phyloP scores from a whole-genome alignment of 2,329 filamentous ascomycete genomes.

The Fusarium citri region DNA sequence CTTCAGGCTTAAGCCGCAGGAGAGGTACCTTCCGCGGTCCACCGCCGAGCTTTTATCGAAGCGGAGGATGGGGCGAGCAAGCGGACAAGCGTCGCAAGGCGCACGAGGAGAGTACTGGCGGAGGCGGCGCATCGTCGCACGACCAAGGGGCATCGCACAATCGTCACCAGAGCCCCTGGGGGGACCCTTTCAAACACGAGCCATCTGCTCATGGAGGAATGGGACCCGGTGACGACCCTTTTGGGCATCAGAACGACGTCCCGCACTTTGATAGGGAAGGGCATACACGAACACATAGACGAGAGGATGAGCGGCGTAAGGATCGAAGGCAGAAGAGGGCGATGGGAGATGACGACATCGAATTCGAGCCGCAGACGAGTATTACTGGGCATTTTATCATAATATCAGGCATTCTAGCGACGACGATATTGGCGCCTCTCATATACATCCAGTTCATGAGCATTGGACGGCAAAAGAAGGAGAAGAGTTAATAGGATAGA shows the following conservation, averaged over 20 bases:
- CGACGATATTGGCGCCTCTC: slow-evolving; percentile 60
- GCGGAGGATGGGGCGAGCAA: slow-evolving; percentile 80
- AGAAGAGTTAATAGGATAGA: slow-evolving; percentile 17
- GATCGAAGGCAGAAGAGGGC: slow-evolving; percentile 52
- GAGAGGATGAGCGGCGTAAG: slow-evolving; percentile 64
- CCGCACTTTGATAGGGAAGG: slow-evolving; percentile 82
- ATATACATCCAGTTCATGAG: slow-evolving; percentile 54
- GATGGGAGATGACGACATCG: slow-evolving; percentile 54
- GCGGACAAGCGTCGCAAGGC: slow-evolving; percentile 67
- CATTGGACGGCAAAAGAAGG: slow-evolving; percentile 47
- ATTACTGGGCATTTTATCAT: slow-evolving; percentile 61
- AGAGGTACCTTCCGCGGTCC: slow-evolving; percentile 83
- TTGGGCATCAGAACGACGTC: slow-evolving; percentile 63
- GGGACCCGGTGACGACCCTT: slow-evolving; percentile 67
- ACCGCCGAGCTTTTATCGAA: slow-evolving; percentile 88
- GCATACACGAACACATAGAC: slow-evolving; percentile 79
- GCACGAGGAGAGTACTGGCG: slow-evolving; percentile 58
- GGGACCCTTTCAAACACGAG: slow-evolving; percentile 35
- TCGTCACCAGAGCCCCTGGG: slow-evolving; percentile 40
- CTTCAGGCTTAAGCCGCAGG: slow-evolving; percentile 83
- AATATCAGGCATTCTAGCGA: slow-evolving; percentile 59
- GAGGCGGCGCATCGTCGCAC: slow-evolving; percentile 35
- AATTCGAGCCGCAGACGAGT: slow-evolving; percentile 57
- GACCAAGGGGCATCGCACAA: slow-evolving; percentile 23
- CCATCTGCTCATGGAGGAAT: slow-evolving; percentile 59